Percentiles rank a stretch among this genome's conserved stretches.
phyloP scores from a whole-genome alignment of 768 basidiomycete genomes.

The Pholiota molesta region DNA sequence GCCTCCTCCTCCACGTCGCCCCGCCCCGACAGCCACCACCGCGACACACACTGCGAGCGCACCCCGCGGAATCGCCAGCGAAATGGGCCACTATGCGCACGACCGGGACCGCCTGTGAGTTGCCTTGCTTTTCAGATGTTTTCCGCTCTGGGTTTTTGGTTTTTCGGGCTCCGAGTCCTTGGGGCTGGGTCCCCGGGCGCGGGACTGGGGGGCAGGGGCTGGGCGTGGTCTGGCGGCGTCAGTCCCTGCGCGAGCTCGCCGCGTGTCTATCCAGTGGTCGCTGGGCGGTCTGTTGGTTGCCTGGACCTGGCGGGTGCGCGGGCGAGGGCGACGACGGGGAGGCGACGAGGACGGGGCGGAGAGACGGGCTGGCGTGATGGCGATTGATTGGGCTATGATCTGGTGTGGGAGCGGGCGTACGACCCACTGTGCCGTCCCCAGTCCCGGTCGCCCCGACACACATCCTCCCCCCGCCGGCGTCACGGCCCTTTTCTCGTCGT shows the following conservation, averaged over 20 bases:
- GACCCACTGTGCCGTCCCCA: background rate
- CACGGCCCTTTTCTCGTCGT: background rate
- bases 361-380: background rate
- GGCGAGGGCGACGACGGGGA: background rate
- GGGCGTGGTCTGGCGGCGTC: background rate
- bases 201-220: background rate
- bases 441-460: background rate
- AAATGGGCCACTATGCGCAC: slow-evolving; percentile 28
- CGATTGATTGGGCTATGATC: background rate
- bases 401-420: slow-evolving; percentile 19
- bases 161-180: slow-evolving; percentile 18
- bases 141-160: slow-evolving; percentile 35
- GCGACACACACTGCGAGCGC: background rate
- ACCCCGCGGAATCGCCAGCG: background rate
- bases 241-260: background rate
- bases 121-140: slow-evolving; percentile 9
- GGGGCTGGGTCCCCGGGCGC: slow-evolving; percentile 11
- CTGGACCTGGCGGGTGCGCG: background rate
- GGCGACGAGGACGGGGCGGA: background rate
- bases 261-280: background rate
- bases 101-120: slow-evolving; percentile 47
- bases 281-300: background rate
- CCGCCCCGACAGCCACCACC: background rate
- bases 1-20: slow-evolving; percentile 18
- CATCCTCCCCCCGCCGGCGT: background rate